Percentiles rank a stretch among this genome's conserved stretches.
phyloP scores from a whole-genome alignment of 139 green algal genomes.

The Coccomyxa sp. region DNA sequence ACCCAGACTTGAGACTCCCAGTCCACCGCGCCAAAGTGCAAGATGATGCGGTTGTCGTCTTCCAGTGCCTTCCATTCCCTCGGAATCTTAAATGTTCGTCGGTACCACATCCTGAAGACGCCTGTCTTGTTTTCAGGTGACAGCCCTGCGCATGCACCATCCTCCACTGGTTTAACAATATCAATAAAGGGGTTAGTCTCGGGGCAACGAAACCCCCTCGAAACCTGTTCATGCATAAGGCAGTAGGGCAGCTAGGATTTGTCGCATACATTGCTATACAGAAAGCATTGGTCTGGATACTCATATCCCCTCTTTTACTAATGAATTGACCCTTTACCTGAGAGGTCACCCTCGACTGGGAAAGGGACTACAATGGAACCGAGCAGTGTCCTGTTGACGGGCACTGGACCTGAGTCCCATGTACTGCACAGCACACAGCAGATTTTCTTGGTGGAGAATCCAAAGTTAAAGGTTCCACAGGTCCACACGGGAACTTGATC shows the following conservation, averaged over 20 bases:
- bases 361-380: conserved; percentile 16
- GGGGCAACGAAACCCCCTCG: too few relatives aligned
- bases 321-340: background rate
- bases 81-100: conserved; percentile 11
- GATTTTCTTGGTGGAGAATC: too few relatives aligned
- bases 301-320: too few relatives aligned
- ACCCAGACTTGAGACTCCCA: conserved; percentile 15
- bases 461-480: too few relatives aligned
- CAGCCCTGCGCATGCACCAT: background rate
- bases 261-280: too few relatives aligned
- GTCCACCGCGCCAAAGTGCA: conserved; percentile 28
- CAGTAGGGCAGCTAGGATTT: too few relatives aligned
- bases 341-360: background rate
- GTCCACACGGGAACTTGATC: too few relatives aligned
- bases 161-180: background rate
- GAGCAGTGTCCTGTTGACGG: background rate
- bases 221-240: too few relatives aligned
- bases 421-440: background rate
- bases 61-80: background rate
- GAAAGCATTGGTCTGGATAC: too few relatives aligned
- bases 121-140: background rate
- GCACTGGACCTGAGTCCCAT: background rate
- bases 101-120: conserved; percentile 6
- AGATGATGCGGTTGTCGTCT: background rate
- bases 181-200: too few relatives aligned